Evolutionary conservation across 176 grass and related monocot species (phyloP), one percentile per base, ranked within the genome.

Genomic region (Panicum miliaceum): DNA sequence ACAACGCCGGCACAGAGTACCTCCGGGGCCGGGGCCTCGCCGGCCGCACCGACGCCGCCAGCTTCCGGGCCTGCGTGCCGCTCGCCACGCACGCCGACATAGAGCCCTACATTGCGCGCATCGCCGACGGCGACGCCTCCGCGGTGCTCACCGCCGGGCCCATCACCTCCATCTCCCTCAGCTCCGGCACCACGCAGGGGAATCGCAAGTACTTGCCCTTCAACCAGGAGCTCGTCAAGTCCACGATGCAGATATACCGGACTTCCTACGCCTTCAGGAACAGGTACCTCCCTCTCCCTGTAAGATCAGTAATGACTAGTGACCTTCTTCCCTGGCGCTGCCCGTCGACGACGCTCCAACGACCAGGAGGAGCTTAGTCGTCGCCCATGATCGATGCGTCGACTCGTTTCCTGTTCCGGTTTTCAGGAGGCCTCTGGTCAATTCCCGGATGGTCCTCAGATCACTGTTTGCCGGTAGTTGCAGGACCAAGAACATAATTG

Each of bases 161-260:
- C 22, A 65, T 94, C 63, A 89, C 92, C 12, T 85, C 92, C 37
- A 89, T 97, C 70, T 97, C 94, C 61, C 90, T 92, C 15, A 97
- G 94, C 83, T 97, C 94, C 77, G 92, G 94, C 66, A 97, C 92
- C 29, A 97, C 92, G 75, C 90, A 89, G 77, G 94, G 94, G 57
- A 97, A 91, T 78, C 92, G 90, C 47, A 97, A 97, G 78, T 94
- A 92, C 89, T 14, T 97, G 63, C 72, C 86, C 12, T 97, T 97
- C 83, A 97, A 92, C 81, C 88, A 94, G 46, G 90, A 97, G 43
- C 86, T 97, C 25, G 86, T 94, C 75, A 86, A 92, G 47, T 80
- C 84, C 26, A 94, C 94, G 40, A 97, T 97, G 92, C 92, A 97
- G 69, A 90, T 94, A 60, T 97, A 97, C 85, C 48, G 81, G 3